Conservation (phyloP, 1,284 basidiomycete genomes). For the Sutorius eximius region DNA sequence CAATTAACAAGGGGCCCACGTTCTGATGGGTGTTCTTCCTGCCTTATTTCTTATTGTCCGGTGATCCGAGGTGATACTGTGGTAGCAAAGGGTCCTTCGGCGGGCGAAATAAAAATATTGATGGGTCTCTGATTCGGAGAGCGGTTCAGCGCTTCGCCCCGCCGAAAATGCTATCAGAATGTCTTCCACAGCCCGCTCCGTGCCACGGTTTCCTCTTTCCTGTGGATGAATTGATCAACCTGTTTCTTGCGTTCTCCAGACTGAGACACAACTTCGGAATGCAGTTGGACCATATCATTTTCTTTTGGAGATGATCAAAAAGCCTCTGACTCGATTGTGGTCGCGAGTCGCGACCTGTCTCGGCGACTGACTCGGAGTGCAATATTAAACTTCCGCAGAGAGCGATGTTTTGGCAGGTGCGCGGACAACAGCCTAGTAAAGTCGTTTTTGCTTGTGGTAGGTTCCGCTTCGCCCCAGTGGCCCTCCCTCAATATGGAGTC, state of each 20-base stretch:
- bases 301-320: background rate
- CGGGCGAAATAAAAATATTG: background rate
- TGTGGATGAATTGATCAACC: background rate
- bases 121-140: too few species aligned
- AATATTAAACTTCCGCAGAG: background rate
- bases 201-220: background rate
- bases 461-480: background rate
- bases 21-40: background rate
- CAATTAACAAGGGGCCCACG: background rate
- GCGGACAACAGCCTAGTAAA: background rate
- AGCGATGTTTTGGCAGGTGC: background rate
- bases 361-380: too few species aligned
- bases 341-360: too few species aligned
- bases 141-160: background rate
- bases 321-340: too few species aligned
- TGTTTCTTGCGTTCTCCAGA: background rate
- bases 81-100: background rate
- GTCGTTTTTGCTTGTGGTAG: too few species aligned
- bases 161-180: background rate
- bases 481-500: background rate
- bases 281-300: background rate
- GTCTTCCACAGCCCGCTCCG: background rate
- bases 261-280: background rate
- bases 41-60: background rate
- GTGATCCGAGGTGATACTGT: background rate